These are phyloP conservation scores for Leccinum rimulosum DNA, from an alignment of 768 basidiomycete species.

Conservation along the genomic window DNA sequence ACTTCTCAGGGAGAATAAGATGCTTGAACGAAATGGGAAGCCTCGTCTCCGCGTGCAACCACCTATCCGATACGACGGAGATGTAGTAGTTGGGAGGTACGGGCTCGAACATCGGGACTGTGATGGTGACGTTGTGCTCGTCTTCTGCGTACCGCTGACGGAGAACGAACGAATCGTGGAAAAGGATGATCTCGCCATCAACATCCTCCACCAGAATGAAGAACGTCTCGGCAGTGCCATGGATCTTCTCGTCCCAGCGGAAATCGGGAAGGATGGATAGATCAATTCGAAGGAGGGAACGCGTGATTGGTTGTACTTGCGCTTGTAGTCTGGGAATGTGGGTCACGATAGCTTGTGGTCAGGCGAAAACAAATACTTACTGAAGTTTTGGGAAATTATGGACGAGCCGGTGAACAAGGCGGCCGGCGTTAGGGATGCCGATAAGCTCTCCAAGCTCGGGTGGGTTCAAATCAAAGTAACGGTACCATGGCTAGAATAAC, in stretches of 20 bases:
- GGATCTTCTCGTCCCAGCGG: slow-evolving; percentile 95
- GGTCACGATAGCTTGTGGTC: slow-evolving; percentile 1
- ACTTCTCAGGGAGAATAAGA: slow-evolving; percentile 94
- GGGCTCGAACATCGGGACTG: slow-evolving; percentile 95
- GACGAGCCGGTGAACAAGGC: slow-evolving; percentile 87
- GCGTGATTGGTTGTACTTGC: slow-evolving; percentile 95
- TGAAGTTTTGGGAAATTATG: slow-evolving; percentile 96
- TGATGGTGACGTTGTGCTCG: slow-evolving; percentile 92
- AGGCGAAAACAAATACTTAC: slow-evolving; percentile 41
- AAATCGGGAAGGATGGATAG: slow-evolving; percentile 97
- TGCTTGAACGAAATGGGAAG: slow-evolving; percentile 97
- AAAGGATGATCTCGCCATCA: slow-evolving; percentile 94
- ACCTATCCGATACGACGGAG: slow-evolving; percentile 90
- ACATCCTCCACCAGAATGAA: slow-evolving; percentile 95
- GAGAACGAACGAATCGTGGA: slow-evolving; percentile 91
- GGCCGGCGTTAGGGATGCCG: slow-evolving; percentile 90
- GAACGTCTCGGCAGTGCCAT: slow-evolving; percentile 87
- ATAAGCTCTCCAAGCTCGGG: slow-evolving; percentile 95
- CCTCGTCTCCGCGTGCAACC: slow-evolving; percentile 93
- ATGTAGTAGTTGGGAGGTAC: slow-evolving; percentile 99
- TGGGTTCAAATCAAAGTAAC: slow-evolving; percentile 90
- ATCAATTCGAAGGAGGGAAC: slow-evolving; percentile 88
- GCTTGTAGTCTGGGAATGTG: slow-evolving; percentile 67
- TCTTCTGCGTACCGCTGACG: slow-evolving; percentile 90
- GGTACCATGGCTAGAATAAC: slow-evolving; percentile 80